Evolutionary conservation across 2,329 filamentous ascomycete species (phyloP).

Genomic region (Fusarium nelsonii): DNA sequence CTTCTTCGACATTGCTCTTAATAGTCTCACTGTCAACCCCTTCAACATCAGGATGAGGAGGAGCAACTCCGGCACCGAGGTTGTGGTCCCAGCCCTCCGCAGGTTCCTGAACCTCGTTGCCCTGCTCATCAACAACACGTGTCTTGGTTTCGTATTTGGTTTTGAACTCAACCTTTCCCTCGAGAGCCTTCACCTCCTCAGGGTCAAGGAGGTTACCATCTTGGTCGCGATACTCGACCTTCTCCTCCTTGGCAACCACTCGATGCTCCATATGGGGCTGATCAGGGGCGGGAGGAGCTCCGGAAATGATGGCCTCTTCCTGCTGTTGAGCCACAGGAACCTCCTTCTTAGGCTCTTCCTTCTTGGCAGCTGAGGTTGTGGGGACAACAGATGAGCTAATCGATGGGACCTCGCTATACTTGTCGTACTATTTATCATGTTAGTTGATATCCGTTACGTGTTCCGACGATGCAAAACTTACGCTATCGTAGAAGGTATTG

Average conservation of each 20-base stretch:
- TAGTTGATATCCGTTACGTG: slow-evolving; percentile 19
- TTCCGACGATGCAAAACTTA: slow-evolving; percentile 67
- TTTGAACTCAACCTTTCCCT: slow-evolving; percentile 95
- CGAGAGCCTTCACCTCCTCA: slow-evolving; percentile 83
- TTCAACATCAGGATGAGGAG: slow-evolving; percentile 71
- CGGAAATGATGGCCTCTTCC: slow-evolving; percentile 58
- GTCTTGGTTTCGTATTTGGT: slow-evolving; percentile 97
- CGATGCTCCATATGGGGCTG: slow-evolving; percentile 59
- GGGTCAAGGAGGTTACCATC: slow-evolving; percentile 88
- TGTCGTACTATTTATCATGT: slow-evolving; percentile 59
- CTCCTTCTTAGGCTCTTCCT: slow-evolving; percentile 43
- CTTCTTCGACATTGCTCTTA: slow-evolving; percentile 55
- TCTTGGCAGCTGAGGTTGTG: slow-evolving; percentile 46
- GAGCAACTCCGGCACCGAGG: slow-evolving; percentile 61
- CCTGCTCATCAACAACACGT: slow-evolving; percentile 81
- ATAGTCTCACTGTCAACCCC: slow-evolving; percentile 71
- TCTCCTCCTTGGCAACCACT: slow-evolving; percentile 75
- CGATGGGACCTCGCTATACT: slow-evolving; percentile 54
- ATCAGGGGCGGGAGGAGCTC: slow-evolving; percentile 57
- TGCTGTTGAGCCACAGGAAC: slow-evolving; percentile 44
- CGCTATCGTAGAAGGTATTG: slow-evolving; percentile 88
- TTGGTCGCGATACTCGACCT: slow-evolving; percentile 94
- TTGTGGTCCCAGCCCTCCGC: slow-evolving; percentile 56
- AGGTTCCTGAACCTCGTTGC: slow-evolving; percentile 76
- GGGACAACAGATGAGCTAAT: slow-evolving; percentile 49